Conservation (phyloP, 2,329 filamentous ascomycete genomes). For the Niveomyces coronatus region DNA sequence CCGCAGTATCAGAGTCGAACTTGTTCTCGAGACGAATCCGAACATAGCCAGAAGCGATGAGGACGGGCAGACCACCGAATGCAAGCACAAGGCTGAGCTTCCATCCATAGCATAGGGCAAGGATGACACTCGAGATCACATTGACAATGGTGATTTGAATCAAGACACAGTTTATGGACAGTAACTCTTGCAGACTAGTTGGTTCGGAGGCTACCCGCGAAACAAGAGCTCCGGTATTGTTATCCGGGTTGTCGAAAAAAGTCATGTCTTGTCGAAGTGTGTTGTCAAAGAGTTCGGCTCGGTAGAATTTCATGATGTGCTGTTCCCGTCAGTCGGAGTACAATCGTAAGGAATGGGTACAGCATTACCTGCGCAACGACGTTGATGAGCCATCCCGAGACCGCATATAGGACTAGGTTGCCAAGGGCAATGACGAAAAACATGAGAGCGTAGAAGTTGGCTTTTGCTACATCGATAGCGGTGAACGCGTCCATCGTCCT, state of each 20-base stretch:
- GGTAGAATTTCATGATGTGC: constrained; percentile 25
- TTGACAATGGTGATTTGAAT: constrained; percentile 37
- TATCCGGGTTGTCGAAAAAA: constrained; percentile 30
- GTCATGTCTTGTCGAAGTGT: constrained; percentile 45
- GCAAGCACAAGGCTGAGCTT: constrained; percentile 38
- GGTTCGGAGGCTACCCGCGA: constrained; percentile 28
- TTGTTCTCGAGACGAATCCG: constrained; percentile 38
- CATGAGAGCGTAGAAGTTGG: constrained; percentile 46
- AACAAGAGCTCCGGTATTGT: constrained; percentile 29
- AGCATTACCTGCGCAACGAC: constrained; percentile 23
- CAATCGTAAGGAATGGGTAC: background rate
- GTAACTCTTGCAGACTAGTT: constrained; percentile 38
- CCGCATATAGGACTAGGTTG: constrained; percentile 33
- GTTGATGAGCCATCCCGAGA: constrained; percentile 27
- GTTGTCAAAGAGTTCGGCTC: constrained; percentile 35
- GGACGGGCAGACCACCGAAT: constrained; percentile 33
- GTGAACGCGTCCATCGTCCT: constrained; percentile 30
- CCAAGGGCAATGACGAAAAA: constrained; percentile 43
- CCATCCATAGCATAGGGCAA: constrained; percentile 38
- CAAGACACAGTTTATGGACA: constrained; percentile 37
- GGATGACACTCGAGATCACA: constrained; percentile 32
- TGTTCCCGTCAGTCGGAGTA: constrained; percentile 9
- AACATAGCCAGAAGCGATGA: constrained; percentile 35
- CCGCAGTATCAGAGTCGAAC: constrained; percentile 33
- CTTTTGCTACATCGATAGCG: constrained; percentile 20